Conservation (phyloP, 2,329 filamentous ascomycete genomes). For the Calonectria multiphialidica region DNA sequence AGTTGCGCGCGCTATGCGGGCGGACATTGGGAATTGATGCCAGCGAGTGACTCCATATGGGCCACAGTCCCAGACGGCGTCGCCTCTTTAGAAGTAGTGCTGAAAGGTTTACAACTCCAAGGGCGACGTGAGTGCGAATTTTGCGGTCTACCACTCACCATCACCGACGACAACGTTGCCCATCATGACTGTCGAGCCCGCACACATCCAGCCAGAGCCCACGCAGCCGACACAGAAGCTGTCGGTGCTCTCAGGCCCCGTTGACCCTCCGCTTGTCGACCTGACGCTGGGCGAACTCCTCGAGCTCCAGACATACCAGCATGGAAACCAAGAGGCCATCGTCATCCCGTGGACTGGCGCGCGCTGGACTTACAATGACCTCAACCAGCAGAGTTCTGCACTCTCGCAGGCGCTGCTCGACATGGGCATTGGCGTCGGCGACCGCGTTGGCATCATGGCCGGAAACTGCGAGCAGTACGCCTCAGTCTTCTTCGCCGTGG, state of each 20-base stretch:
- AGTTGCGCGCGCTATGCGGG: constrained; percentile 26
- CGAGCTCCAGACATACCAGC: constrained; percentile 75
- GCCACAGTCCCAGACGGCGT: constrained; percentile 10
- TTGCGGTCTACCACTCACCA: constrained; percentile 7
- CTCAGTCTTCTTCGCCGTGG: constrained; percentile 79
- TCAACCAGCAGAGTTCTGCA: constrained; percentile 71
- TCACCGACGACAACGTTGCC: constrained; percentile 12
- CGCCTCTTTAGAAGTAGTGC: background rate
- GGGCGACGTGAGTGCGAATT: constrained; percentile 1
- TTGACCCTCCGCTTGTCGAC: constrained; percentile 77
- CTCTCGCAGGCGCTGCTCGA: constrained; percentile 75
- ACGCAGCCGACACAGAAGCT: constrained; percentile 52
- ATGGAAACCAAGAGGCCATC: constrained; percentile 75
- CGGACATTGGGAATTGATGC: constrained; percentile 26
- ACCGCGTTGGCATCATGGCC: constrained; percentile 82
- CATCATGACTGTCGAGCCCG: constrained; percentile 47
- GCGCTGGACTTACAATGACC: constrained; percentile 77
- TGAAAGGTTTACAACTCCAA: constrained; percentile 7
- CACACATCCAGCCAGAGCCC: constrained; percentile 44
- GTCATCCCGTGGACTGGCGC: constrained; percentile 82
- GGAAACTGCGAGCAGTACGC: constrained; percentile 86
- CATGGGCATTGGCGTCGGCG: constrained; percentile 75
- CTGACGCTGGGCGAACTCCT: constrained; percentile 80
- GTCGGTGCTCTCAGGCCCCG: constrained; percentile 76
- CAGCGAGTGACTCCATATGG: constrained; percentile 17